A percentile compares a stretch with the other conserved stretches of the same genome.
These are phyloP conservation scores for Sugiyamaella pinicola DNA, from an alignment of 1,139 yeast genomes.

Conservation along the genomic window DNA sequence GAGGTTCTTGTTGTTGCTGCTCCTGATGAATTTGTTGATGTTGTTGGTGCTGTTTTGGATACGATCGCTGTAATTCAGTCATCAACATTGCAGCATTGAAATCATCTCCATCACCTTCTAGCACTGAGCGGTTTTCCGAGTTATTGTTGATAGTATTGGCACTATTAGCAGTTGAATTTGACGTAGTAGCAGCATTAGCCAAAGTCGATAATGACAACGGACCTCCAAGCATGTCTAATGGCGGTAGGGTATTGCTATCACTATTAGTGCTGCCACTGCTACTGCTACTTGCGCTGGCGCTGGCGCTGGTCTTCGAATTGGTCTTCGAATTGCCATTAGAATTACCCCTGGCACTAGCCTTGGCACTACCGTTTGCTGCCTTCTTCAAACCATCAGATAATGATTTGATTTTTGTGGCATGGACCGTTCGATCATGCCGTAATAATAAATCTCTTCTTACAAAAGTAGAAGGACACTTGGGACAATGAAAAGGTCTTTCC, in stretches of 20 bases:
- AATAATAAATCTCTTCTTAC: constrained; percentile 76
- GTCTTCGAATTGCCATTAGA: constrained; percentile 1
- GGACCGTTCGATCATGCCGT: constrained; percentile 79
- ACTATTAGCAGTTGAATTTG: constrained; percentile 9
- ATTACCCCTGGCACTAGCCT: neutral
- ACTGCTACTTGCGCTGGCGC: neutral
- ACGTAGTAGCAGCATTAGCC: constrained; percentile 21
- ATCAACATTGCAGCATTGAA: constrained; percentile 36
- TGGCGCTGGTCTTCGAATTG: neutral
- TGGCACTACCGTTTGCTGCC: neutral
- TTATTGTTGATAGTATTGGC: constrained; percentile 11
- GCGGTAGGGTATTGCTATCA: constrained; percentile 10
- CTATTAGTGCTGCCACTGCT: neutral
- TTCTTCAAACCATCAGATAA: constrained; percentile 9
- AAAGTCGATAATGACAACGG: constrained; percentile 16
- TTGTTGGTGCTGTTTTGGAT: constrained; percentile 19
- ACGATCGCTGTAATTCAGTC: constrained; percentile 38
- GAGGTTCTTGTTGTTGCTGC: too few relatives aligned
- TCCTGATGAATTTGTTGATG: constrained; percentile 16
- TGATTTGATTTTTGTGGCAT: constrained; percentile 41
- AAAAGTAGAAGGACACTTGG: constrained; percentile 69
- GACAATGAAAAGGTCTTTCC: constrained; percentile 78
- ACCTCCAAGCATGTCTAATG: constrained; percentile 14
- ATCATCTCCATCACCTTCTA: constrained; percentile 28
- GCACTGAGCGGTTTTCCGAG: constrained; percentile 50